A percentile compares a stretch with the other conserved stretches of the same genome.
Evolutionary conservation across 2,329 filamentous ascomycete genomes (phyloP).

Genomic region (Neonectria magnoliae): DNA sequence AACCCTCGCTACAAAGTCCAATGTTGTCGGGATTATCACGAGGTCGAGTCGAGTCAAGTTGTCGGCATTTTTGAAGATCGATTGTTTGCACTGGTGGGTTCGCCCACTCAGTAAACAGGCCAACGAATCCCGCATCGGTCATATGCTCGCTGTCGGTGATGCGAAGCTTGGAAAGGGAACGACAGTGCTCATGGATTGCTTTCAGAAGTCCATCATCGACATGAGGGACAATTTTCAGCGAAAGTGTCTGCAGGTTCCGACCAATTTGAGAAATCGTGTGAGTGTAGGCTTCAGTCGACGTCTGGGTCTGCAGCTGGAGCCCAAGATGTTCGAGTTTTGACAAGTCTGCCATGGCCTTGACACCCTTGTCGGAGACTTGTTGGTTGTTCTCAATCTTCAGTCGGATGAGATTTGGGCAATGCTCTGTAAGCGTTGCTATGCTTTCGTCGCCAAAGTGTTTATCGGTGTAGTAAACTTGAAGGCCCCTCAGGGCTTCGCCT

Average conservation of each 20-base stretch:
- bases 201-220: constrained; percentile 76
- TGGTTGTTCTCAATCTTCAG: constrained; percentile 88
- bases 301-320: constrained; percentile 70
- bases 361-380: constrained; percentile 71
- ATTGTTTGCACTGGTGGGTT: constrained; percentile 77
- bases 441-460: constrained; percentile 80
- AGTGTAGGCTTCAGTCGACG: constrained; percentile 67
- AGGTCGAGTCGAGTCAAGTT: constrained; percentile 76
- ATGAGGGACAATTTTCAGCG: constrained; percentile 73
- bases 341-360: constrained; percentile 72
- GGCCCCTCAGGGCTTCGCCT: constrained; percentile 70
- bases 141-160: constrained; percentile 80
- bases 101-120: constrained; percentile 79
- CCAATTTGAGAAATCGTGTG: constrained; percentile 72
- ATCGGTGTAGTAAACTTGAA: constrained; percentile 88
- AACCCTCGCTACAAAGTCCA: constrained; percentile 80
- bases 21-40: constrained; percentile 71
- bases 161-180: constrained; percentile 77
- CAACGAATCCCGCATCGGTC: constrained; percentile 77
- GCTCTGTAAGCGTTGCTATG: constrained; percentile 67
- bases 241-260: constrained; percentile 76
- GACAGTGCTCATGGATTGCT: constrained; percentile 76
- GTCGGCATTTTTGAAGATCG: constrained; percentile 81
- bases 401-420: constrained; percentile 75
- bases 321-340: constrained; percentile 77